A percentile compares a stretch with the other conserved stretches of the same genome.
Conservation (phyloP, 2,329 filamentous ascomycete species). For the Botrytis paeoniae region DNA sequence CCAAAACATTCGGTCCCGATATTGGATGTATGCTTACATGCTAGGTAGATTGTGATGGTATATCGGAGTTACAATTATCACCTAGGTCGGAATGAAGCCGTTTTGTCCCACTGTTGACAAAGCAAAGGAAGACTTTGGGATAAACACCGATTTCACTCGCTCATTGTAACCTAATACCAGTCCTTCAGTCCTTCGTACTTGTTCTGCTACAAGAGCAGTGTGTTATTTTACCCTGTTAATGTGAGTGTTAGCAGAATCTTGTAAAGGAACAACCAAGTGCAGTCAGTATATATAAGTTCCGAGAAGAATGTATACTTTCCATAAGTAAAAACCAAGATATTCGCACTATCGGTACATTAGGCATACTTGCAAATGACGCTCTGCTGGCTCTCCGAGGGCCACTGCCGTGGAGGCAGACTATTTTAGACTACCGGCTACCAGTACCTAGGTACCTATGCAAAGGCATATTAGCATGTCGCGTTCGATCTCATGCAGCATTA, state of each 20-base stretch:
- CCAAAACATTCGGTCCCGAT: neutral
- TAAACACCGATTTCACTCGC: neutral
- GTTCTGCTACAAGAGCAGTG: neutral
- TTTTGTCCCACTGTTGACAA: neutral
- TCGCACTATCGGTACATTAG: neutral
- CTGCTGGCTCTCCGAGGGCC: neutral
- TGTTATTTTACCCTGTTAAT: neutral
- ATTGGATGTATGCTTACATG: neutral
- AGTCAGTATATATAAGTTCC: neutral
- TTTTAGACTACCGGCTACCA: neutral
- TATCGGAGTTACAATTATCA: neutral
- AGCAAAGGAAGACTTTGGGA: neutral
- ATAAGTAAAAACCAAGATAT: neutral
- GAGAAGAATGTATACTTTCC: neutral
- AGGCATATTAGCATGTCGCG: neutral
- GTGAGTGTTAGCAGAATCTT: neutral
- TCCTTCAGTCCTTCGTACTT: neutral
- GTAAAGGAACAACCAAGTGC: neutral
- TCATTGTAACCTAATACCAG: neutral
- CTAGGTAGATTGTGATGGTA: neutral
- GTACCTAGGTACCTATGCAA: neutral
- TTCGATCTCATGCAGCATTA: neutral
- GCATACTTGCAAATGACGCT: neutral
- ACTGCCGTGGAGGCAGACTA: neutral
- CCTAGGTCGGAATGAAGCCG: neutral